These are phyloP conservation scores for Alternaria sp. DNA, from an alignment of 2,329 filamentous ascomycete genomes.

Conservation along the genomic window DNA sequence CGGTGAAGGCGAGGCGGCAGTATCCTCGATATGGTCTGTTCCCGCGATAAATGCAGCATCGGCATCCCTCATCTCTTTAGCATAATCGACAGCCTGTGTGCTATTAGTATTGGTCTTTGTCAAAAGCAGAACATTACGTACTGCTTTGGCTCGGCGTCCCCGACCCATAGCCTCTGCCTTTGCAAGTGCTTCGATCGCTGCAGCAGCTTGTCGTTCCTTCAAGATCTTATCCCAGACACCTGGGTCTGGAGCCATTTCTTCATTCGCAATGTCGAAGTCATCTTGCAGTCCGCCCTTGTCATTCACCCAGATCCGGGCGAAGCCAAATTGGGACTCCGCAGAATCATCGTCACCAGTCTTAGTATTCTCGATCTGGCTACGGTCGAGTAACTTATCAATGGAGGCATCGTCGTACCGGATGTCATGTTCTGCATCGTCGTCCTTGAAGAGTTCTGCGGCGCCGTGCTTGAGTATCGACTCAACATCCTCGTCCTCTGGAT, in stretches of 20 bases:
- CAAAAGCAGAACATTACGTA: slow-evolving; percentile 44
- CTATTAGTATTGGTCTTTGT: slow-evolving; percentile 14
- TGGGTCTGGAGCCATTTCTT: slow-evolving; percentile 66
- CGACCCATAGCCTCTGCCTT: slow-evolving; percentile 81
- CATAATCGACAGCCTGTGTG: slow-evolving; percentile 58
- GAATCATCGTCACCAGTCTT: slow-evolving; percentile 69
- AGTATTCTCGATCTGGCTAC: slow-evolving; percentile 79
- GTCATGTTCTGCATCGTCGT: slow-evolving; percentile 72
- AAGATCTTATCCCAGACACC: slow-evolving; percentile 92
- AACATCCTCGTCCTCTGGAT: slow-evolving; percentile 78
- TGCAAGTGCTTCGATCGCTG: slow-evolving; percentile 72
- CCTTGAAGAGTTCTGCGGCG: slow-evolving; percentile 83
- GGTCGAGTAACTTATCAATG: slow-evolving; percentile 90
- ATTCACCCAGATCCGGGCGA: slow-evolving; percentile 92
- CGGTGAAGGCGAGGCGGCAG: slow-evolving; percentile 34
- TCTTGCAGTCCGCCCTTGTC: slow-evolving; percentile 74
- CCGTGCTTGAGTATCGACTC: slow-evolving; percentile 89
- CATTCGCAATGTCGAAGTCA: slow-evolving; percentile 63
- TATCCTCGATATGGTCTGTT: slow-evolving; percentile 32
- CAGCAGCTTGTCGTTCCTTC: slow-evolving; percentile 79
- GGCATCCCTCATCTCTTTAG: slow-evolving; percentile 43
- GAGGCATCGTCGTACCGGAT: slow-evolving; percentile 83
- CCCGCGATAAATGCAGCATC: slow-evolving; percentile 23
- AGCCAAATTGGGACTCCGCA: slow-evolving; percentile 83
- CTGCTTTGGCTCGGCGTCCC: slow-evolving; percentile 76